Evolutionary conservation across 2,329 filamentous ascomycete species (phyloP).

Genomic region (Nothomitra cinnamomea): DNA sequence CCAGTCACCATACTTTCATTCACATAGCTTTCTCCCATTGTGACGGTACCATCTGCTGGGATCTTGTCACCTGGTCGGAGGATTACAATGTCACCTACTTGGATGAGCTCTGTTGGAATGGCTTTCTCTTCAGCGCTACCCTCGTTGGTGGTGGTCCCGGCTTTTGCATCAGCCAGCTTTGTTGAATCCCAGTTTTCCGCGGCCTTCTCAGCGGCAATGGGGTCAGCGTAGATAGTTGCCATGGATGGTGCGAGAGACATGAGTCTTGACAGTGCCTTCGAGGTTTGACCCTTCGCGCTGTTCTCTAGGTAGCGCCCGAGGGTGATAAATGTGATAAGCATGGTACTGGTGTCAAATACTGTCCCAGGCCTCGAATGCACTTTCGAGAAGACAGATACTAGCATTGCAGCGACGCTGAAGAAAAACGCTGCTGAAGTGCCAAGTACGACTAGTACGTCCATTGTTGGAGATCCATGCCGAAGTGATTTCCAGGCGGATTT

Average conservation of each 20-base stretch:
- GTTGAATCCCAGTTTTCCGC: constrained; percentile 56
- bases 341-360: constrained; percentile 94
- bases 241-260: constrained; percentile 96
- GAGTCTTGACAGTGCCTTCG: constrained; percentile 75
- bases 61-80: constrained; percentile 93
- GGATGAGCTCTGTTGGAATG: constrained; percentile 88
- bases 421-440: constrained; percentile 94
- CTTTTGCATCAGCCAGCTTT: constrained; percentile 25
- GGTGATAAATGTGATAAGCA: constrained; percentile 93
- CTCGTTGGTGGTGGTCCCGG: constrained; percentile 18
- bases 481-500: constrained; percentile 83
- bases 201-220: constrained; percentile 81
- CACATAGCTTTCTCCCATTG: constrained; percentile 78
- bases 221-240: constrained; percentile 90
- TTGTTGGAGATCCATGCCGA: constrained; percentile 80
- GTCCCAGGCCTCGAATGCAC: constrained; percentile 71
- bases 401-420: constrained; percentile 79
- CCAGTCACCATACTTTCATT: constrained; percentile 99
- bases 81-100: constrained; percentile 85
- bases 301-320: constrained; percentile 88
- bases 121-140: constrained; percentile 55
- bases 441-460: constrained; percentile 91
- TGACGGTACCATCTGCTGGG: constrained; percentile 76
- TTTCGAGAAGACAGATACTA: constrained; percentile 56
- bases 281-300: constrained; percentile 87